phyloP scores from a whole-genome alignment of 352 stramenopile species.

The Phytophthora sojae region DNA sequence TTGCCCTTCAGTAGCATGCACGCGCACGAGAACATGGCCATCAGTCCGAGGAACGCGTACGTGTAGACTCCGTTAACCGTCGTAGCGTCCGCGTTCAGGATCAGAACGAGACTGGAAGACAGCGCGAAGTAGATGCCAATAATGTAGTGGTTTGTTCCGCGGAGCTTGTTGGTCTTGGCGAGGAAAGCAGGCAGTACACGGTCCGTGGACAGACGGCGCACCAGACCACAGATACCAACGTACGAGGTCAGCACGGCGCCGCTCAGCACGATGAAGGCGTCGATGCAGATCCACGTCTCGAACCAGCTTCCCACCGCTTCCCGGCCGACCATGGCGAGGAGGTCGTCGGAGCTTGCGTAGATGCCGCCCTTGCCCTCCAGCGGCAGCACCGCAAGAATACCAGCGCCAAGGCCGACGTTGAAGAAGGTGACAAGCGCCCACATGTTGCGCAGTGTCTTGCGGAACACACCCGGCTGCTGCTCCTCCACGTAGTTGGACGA shows the following conservation, averaged over 20 bases:
- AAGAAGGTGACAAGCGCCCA: conserved; percentile 83
- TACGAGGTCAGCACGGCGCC: conserved; percentile 90
- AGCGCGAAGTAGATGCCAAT: conserved; percentile 79
- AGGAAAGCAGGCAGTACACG: conserved; percentile 65
- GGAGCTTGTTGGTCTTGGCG: conserved; percentile 60
- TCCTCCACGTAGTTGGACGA: conserved; percentile 90
- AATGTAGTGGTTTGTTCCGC: conserved; percentile 80
- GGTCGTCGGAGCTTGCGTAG: conserved; percentile 52
- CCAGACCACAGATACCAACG: conserved; percentile 76
- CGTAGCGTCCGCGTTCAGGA: too few species aligned
- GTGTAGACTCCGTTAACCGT: conserved; percentile 88
- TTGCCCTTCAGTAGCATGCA: conserved; percentile 90
- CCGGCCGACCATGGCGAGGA: conserved; percentile 75
- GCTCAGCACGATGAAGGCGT: conserved; percentile 89
- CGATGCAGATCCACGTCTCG: conserved; percentile 66
- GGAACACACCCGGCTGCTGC: conserved; percentile 79
- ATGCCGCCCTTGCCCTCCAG: conserved; percentile 62
- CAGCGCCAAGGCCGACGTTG: conserved; percentile 77
- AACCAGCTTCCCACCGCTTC: conserved; percentile 47
- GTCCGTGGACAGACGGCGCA: conserved; percentile 78
- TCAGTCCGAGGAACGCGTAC: conserved; percentile 84
- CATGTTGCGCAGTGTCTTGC: conserved; percentile 76
- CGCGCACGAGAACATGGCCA: conserved; percentile 83
- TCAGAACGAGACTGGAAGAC: conserved; percentile 66
- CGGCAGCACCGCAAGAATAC: conserved; percentile 79